These are phyloP conservation scores for Theileria parva DNA, from an alignment of 169 alveolate species.

Conservation along the genomic window DNA sequence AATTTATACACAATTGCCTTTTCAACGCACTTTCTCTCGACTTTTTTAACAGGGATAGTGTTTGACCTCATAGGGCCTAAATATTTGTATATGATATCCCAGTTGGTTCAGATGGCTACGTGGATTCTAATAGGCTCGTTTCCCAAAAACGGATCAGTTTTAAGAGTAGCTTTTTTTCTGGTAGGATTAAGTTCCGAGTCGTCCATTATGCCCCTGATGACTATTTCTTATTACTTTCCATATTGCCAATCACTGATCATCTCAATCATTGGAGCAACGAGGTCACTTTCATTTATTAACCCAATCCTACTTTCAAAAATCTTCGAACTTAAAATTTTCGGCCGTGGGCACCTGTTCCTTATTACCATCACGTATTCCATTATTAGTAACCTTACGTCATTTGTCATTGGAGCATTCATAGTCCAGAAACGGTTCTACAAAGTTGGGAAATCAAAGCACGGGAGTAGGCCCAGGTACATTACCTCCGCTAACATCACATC, in stretches of 20 bases:
- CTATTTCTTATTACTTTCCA: conserved; percentile 46
- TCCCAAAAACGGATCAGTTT: conserved; percentile 23
- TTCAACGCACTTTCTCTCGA: conserved; percentile 48
- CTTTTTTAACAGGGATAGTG: conserved; percentile 34
- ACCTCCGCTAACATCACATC: neutral
- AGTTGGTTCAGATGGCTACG: neutral
- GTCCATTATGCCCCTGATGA: conserved; percentile 35
- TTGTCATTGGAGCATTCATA: conserved; percentile 25
- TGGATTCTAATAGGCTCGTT: conserved; percentile 38
- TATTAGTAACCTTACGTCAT: conserved; percentile 29
- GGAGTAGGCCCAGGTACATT: neutral
- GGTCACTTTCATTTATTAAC: conserved; percentile 40
- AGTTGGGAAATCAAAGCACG: neutral
- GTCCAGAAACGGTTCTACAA: conserved; percentile 19
- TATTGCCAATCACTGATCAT: conserved; percentile 32
- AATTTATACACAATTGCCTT: conserved; percentile 51
- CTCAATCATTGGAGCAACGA: conserved; percentile 34
- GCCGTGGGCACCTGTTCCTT: neutral
- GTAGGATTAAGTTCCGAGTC: conserved; percentile 50
- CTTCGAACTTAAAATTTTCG: neutral
- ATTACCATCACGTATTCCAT: conserved; percentile 16
- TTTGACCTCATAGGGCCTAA: conserved; percentile 45
- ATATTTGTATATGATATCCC: conserved; percentile 39
- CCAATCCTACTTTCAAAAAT: conserved; percentile 31
- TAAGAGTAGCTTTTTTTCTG: conserved; percentile 22